These are phyloP conservation scores for Asterophora lycoperdoides DNA, from an alignment of 768 basidiomycete genomes.

Conservation along the genomic window DNA sequence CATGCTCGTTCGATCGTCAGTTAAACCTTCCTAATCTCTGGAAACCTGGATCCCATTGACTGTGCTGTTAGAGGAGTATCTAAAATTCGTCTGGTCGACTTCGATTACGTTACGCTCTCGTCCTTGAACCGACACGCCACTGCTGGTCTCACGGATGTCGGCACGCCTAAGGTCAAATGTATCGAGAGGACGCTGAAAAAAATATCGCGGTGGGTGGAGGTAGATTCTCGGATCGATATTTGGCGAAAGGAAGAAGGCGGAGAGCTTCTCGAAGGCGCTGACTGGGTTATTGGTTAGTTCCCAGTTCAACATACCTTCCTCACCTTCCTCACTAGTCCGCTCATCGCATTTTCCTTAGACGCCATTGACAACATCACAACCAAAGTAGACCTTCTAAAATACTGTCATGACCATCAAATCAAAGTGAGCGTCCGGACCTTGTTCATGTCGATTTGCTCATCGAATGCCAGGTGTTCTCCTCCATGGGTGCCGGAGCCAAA, in stretches of 20 bases:
- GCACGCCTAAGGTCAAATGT: conserved; percentile 85
- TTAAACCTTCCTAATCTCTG: conserved; percentile 13
- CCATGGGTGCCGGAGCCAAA: conserved; percentile 96
- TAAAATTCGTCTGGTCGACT: conserved; percentile 81
- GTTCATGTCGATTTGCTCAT: background rate
- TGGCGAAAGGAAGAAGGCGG: conserved; percentile 85
- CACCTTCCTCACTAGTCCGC: background rate
- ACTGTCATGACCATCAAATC: conserved; percentile 76
- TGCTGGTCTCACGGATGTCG: conserved; percentile 85
- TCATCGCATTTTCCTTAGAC: conserved; percentile 42
- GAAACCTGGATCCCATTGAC: background rate
- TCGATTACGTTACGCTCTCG: conserved; percentile 93
- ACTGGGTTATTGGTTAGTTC: conserved; percentile 86
- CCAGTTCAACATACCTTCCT: too few species aligned
- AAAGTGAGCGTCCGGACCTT: conserved; percentile 48
- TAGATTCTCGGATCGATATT: conserved; percentile 79
- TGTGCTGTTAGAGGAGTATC: conserved; percentile 55
- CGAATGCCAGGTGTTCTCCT: conserved; percentile 83
- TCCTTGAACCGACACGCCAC: conserved; percentile 95
- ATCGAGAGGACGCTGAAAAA: conserved; percentile 63
- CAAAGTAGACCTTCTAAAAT: conserved; percentile 89
- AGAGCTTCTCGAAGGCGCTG: conserved; percentile 69
- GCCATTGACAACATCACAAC: conserved; percentile 98
- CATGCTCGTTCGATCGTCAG: conserved; percentile 89
- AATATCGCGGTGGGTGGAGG: conserved; percentile 81